Evolutionary conservation across 805 yeast species (phyloP), one percentile per base, ranked within the genome.

Genomic region (Wickerhamiella sorbophila): DNA sequence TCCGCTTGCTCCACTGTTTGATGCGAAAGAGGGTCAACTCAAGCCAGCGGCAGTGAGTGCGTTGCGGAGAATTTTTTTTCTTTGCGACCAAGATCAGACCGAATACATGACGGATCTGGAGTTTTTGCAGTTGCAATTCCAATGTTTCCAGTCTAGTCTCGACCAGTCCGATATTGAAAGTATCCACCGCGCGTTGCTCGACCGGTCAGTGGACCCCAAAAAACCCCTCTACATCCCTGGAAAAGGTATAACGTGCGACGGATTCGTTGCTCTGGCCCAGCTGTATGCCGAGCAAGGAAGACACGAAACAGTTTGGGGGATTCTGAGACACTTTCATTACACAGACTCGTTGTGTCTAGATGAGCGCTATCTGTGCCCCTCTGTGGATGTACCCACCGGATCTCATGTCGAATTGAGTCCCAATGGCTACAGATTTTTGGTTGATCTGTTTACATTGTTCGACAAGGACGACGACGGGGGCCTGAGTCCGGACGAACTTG

Each of bases 401-500:
- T 70, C 94, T 1, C 81, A 86, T 56, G 95, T 88, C 2, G 99
- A 91, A 55, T 65, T 91, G 38, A 79, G 94, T 44, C 97, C 97
- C 1, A 72, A 74, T 9, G 99, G 98, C 0, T 88, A 88, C 59
- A 65, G 91, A 48, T 91, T 91, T 56, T 66, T 91, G 42, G 97
- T 91, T 5, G 97, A 91, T 53, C 60, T 91, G 35, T 91, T 91
- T 54, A 60, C 88, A 8, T 67, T 82, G 40, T 91, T 83, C 54
- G 99, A 91, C 56, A 79, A 78, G 53, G 98, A 91, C 57, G 91
- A 91, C 53, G 99, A 91, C 57, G 99, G 99, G 27, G 97, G 97
- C 0, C 65, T 91, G 42, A 81, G 77, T 53, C 81, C 81, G 22
- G 58, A 56, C 4, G 99, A 91, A 53, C 62, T 91, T 32, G 57